phyloP scores from a whole-genome alignment of 352 stramenopile genomes.

The Thalassiosira hispida region DNA sequence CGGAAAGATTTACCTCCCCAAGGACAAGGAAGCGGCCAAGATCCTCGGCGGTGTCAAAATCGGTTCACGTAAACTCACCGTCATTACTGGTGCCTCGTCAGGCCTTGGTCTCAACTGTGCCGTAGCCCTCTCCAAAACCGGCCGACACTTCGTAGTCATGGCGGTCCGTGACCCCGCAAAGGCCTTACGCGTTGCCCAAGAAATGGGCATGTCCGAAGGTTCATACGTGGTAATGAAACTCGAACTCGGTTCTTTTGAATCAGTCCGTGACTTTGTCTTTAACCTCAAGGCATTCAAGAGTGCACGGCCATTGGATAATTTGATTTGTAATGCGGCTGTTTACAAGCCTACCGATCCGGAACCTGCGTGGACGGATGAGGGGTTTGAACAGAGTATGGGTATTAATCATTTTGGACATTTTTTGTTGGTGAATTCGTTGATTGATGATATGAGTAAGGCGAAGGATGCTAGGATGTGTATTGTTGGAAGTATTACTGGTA shows the following conservation, averaged over 20 bases:
- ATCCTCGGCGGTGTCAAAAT: slow-evolving; percentile 83
- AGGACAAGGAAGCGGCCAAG: slow-evolving; percentile 79
- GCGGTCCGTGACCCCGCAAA: slow-evolving; percentile 82
- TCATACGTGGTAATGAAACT: slow-evolving; percentile 86
- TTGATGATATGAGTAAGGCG: slow-evolving; percentile 86
- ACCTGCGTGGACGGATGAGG: slow-evolving; percentile 88
- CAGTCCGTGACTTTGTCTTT: slow-evolving; percentile 82
- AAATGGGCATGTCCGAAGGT: slow-evolving; percentile 70
- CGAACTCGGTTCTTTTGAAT: slow-evolving; percentile 79
- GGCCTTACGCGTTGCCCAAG: slow-evolving; percentile 77
- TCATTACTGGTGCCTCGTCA: slow-evolving; percentile 84
- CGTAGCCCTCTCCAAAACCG: slow-evolving; percentile 72
- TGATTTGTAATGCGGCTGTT: slow-evolving; percentile 87
- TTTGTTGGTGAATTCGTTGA: slow-evolving; percentile 87
- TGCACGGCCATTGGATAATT: slow-evolving; percentile 70
- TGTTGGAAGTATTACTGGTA: slow-evolving; percentile 89
- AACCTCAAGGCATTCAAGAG: slow-evolving; percentile 87
- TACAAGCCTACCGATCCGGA: slow-evolving; percentile 84
- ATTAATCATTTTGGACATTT: slow-evolving; percentile 95
- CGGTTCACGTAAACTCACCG: slow-evolving; percentile 78
- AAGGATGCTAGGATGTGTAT: slow-evolving; percentile 85
- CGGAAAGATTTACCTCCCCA: slow-evolving; percentile 70
- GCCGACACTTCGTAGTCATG: slow-evolving; percentile 84
- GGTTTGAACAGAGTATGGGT: slow-evolving; percentile 92
- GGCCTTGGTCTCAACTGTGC: slow-evolving; percentile 78